Base-by-base conservation (phyloP, 805 yeast genomes). In the Kodamaea kakaduensis region DNA sequence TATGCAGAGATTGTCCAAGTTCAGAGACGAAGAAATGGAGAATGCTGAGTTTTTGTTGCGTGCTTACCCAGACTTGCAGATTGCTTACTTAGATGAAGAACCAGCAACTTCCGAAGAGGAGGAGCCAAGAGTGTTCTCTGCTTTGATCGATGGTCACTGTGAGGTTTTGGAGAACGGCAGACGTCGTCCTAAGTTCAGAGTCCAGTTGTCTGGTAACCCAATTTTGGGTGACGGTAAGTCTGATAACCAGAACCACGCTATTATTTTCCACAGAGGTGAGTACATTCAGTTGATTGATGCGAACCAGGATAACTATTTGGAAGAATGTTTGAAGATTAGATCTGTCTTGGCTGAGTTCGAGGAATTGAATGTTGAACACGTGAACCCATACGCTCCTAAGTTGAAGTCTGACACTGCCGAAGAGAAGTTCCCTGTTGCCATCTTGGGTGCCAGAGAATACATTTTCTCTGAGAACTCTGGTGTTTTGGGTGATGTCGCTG, bases 81-180 rank as follows among this genome's bases (percentile, higher is more conserved):
- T 90, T 64, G 95, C 97, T 38, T 90, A 87, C 70, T 73, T 90
- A 52, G 97, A 90, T 52, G 96, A 89, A 70, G 96, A 85, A 61
- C 84, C 95, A 42, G 84, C 86, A 44, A 63, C 77, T 47, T 72
- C 69, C 41, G 82, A 75, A 51, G 82, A 81, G 46, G 86, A 78
- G 41, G 84, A 78, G 52, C 77, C 81, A 57, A 70, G 79, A 56
- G 81, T 78, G 48, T 84, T 73, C 60, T 81, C 90, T 37, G 81
- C 86, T 45, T 67, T 84, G 54, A 81, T 84, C 51, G 93, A 84
- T 64, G 93, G 93, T 39, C 81, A 79, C 48, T 81, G 86, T 67
- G 82, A 81, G 22, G 64, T 75, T 36, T 57, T 79, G 59, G 71
- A 69, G 51, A 73, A 69, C 47, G 77, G 78, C 42, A 74, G 81